Percentiles rank a stretch among this genome's conserved stretches.
Evolutionary conservation across 495 filamentous ascomycete species (phyloP).

Genomic region (Xylaria scruposa): DNA sequence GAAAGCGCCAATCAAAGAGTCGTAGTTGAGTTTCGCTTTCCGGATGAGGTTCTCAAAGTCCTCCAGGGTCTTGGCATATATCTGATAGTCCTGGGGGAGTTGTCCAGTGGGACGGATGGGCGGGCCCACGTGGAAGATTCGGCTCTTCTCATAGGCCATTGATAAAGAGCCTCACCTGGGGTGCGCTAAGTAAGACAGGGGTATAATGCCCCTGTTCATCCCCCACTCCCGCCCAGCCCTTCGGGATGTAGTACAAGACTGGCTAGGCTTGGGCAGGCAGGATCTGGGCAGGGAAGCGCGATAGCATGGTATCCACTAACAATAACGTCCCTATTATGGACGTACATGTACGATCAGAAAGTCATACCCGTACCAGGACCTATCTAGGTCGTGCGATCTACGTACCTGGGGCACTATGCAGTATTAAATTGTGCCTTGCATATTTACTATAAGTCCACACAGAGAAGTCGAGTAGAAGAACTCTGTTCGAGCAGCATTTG

Average conservation of each 20-base stretch:
- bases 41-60: neutral
- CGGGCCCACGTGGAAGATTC: constrained; percentile 13
- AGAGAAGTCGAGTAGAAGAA: neutral
- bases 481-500: neutral
- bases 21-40: neutral
- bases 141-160: neutral
- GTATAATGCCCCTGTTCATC: neutral
- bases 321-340: constrained; percentile 2
- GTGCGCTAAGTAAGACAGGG: constrained; percentile 5
- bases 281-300: neutral
- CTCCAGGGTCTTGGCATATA: constrained; percentile 12
- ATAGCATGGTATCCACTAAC: neutral
- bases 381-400: constrained; percentile 5
- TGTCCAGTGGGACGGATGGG: constrained; percentile 9
- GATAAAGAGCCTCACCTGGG: constrained; percentile 20
- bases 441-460: neutral
- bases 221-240: constrained; percentile 21
- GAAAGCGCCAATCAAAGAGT: neutral
- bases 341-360: neutral
- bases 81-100: neutral
- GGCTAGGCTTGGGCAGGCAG: neutral
- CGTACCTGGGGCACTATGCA: neutral
- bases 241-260: constrained; percentile 10
- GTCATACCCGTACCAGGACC: constrained; percentile 1
- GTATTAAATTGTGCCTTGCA: neutral